phyloP scores from a whole-genome alignment of 1,284 basidiomycete genomes.

The Papiliotrema terrestris region DNA sequence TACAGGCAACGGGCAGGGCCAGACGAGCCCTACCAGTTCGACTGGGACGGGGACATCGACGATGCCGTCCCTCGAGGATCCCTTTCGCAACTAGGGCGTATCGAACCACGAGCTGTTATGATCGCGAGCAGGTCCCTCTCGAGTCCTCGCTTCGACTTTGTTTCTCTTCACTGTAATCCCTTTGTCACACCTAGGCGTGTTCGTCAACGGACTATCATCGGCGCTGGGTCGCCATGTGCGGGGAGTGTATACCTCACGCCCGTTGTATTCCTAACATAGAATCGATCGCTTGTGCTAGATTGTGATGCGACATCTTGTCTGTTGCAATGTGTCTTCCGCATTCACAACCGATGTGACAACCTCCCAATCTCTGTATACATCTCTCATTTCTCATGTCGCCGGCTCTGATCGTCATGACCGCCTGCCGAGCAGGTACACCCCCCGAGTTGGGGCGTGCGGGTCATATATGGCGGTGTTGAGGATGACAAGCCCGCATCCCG shows the following conservation, averaged over 20 bases:
- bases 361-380: too few species aligned
- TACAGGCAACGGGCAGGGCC: conserved; percentile 2
- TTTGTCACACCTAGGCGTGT: background rate
- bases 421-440: too few species aligned
- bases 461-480: conserved; percentile 17
- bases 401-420: too few species aligned
- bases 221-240: too few species aligned
- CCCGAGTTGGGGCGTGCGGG: conserved; percentile 11
- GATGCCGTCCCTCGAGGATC: background rate
- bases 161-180: background rate
- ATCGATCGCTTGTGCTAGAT: too few species aligned
- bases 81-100: conserved; percentile 2
- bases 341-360: too few species aligned
- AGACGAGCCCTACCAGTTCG: conserved; percentile 4
- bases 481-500: conserved; percentile 13
- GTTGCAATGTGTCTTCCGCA: too few species aligned
- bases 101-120: background rate
- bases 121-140: background rate
- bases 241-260: too few species aligned
- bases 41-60: conserved; percentile 1
- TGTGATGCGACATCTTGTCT: too few species aligned
- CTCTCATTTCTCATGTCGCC: too few species aligned
- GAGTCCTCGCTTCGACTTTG: background rate
- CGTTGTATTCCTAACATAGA: too few species aligned
- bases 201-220: too few species aligned